Evolutionary conservation across 306 rosid species (phyloP).

Genomic region (Inga laurina): DNA sequence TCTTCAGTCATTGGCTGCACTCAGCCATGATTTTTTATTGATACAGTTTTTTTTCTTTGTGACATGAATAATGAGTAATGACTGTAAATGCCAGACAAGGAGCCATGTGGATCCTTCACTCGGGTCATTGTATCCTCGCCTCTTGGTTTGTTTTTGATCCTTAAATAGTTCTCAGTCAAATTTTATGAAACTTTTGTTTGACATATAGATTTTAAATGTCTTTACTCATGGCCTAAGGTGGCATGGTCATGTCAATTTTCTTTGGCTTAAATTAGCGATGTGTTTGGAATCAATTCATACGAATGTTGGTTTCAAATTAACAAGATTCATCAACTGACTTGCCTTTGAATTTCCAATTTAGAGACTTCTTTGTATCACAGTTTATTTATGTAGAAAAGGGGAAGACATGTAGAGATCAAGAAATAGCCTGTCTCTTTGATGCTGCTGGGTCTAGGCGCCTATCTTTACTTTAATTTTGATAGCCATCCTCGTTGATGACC

Average conservation of each 20-base stretch:
- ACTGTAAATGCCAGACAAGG: conserved; percentile 1
- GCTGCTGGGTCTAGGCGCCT: neutral
- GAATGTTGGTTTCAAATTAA: neutral
- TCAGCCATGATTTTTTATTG: neutral
- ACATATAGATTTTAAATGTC: neutral
- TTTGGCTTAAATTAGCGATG: neutral
- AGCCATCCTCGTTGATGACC: neutral
- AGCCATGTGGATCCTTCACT: neutral
- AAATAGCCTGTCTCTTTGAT: neutral
- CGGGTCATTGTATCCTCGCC: neutral
- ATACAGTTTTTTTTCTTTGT: neutral
- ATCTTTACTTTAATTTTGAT: neutral
- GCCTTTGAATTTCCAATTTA: neutral
- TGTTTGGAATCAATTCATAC: neutral
- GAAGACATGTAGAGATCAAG: too few species aligned
- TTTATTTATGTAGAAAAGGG: neutral
- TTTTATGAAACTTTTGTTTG: neutral
- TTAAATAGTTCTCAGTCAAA: neutral
- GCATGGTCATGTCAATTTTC: neutral
- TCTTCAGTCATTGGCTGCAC: neutral
- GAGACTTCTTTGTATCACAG: neutral
- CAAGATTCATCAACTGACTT: neutral
- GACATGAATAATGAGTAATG: neutral
- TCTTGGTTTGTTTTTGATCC: neutral
- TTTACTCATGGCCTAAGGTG: neutral